Evolutionary conservation across 2,329 filamentous ascomycete species (phyloP), one percentile per base, ranked within the genome.

Genomic region (Microthyrium microscopicum): DNA sequence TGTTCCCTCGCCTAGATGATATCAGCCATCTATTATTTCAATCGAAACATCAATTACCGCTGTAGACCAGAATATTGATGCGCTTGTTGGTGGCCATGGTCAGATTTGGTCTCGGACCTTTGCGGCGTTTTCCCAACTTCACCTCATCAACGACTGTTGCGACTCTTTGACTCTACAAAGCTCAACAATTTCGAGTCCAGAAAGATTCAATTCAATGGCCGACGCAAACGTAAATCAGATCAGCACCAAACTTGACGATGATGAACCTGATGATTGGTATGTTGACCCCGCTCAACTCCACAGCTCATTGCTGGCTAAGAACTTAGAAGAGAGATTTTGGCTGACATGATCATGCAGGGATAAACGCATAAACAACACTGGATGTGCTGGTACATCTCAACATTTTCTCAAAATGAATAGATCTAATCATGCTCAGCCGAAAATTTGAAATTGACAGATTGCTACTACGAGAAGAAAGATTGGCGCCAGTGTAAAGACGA

Each of bases 211-310:
- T 25, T 9, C 22, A 24, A 34, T 37, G 21, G 28, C 25, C 12
- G 29, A 37, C 18, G 22, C 20, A 9, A 50, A 46, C 51, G 22
- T 40, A 52, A 20, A 44, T 3, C 15, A 33, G 20, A 44, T 54
- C 13, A 49, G 56, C 32, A 50, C 62, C 9, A 33, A 43, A 19
- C 63, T 70, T 28, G 70, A 74, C 24, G 80, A 87, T 37, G 84
- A 94, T 56, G 87, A 94, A 56, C 81, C 81, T 4, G 89, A 95
- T 65, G 87, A 93, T 39, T 95, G 87, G 89, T 95, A 62, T 56
- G 70, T 48, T 42, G 24, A 38, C 41, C 42, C 12, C 31, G 16
- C 33, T 11, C 13, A 33, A 8, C 26, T 26, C 6, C n/a, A 5
- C 19, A 15, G 26, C 28, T 36, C 22, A 28, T 8, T 16, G 25